These are phyloP conservation scores for Pichia sp. DNA, from an alignment of 1,139 yeast genomes.

Conservation along the genomic window DNA sequence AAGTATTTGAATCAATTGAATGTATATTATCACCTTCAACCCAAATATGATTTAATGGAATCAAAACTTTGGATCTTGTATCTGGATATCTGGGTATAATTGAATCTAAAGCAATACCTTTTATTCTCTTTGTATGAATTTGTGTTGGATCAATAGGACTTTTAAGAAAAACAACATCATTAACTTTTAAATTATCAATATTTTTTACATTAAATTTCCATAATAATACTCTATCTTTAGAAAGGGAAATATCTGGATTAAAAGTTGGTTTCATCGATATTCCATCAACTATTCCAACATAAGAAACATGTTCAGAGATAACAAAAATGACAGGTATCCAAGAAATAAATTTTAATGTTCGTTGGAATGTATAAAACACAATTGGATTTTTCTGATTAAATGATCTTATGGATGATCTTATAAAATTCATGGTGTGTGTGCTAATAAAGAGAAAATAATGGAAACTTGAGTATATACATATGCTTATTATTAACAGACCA, in stretches of 20 bases:
- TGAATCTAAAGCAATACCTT: conserved; percentile 47
- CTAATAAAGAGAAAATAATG: too few species aligned
- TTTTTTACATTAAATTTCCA: conserved; percentile 55
- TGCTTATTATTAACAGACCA: too few species aligned
- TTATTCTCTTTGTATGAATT: conserved; percentile 68
- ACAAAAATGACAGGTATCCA: conserved; percentile 82
- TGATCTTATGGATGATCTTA: neutral
- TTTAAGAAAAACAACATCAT: conserved; percentile 72
- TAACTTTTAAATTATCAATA: conserved; percentile 42
- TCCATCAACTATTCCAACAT: conserved; percentile 75
- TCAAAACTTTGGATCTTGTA: conserved; percentile 51
- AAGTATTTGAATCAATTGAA: conserved; percentile 74
- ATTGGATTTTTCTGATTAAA: conserved; percentile 8
- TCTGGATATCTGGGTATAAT: conserved; percentile 56
- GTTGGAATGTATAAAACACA: conserved; percentile 22
- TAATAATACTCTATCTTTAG: conserved; percentile 62
- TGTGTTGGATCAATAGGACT: conserved; percentile 75
- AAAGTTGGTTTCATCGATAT: conserved; percentile 85
- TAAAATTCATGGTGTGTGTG: conserved; percentile 2
- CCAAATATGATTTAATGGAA: conserved; percentile 85
- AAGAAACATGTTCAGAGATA: conserved; percentile 63
- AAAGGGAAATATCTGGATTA: conserved; percentile 43
- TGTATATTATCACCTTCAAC: conserved; percentile 89
- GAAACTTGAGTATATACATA: too few species aligned
- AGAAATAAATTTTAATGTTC: conserved; percentile 31